Evolutionary conservation across 495 filamentous ascomycete species (phyloP), one percentile per base, ranked within the genome.

Genomic region (Trichoderma erinaceum): DNA sequence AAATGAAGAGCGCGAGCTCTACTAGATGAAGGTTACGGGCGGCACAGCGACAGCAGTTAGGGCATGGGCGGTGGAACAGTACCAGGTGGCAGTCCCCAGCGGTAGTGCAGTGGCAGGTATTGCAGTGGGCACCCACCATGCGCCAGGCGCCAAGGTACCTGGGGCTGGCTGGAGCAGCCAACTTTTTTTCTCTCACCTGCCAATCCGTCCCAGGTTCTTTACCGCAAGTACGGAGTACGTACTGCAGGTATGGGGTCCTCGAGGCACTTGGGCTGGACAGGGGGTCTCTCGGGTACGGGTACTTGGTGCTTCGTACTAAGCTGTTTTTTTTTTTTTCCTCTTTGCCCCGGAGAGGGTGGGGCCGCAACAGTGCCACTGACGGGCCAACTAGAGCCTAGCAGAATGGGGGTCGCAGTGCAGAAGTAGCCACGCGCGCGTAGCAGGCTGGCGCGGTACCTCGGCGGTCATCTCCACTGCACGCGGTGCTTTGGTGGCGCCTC

Each of bases 361-460:
- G 56, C 23, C 56, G 16, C 16, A 8, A 13, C 23, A 61, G 23
- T 21, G 56, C 56, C 56, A 61, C 56, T 61, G 56, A 61, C 56
- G 56, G 56, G 56, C 27, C 56, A 61, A 61, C 56, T 61, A 61
- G 25, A 61, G 25, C 25, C 56, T 61, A 61, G 56, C 56, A 25
- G 56, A 61, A 61, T 61, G 56, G 56, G 56, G 56, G 56, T 61
- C 56, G 16, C 50, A n/a, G 50, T 25, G 56, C 56, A 32, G 56
- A 29, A 32, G 56, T 61, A 61, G 27, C 56, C 23, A 18, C 25
- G 25, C 25, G 25, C 27, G 56, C 56, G n/a, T 6, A 61, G 29
- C 23, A 15, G 56, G 56, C 56, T 32, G 56, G 23, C 23, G 27
- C 23, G 27, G 56, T 61, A 61, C 56, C 35, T 61, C 27, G 23